Base-by-base conservation (phyloP, 345 rosid species). In the Citrus maxima region DNA sequence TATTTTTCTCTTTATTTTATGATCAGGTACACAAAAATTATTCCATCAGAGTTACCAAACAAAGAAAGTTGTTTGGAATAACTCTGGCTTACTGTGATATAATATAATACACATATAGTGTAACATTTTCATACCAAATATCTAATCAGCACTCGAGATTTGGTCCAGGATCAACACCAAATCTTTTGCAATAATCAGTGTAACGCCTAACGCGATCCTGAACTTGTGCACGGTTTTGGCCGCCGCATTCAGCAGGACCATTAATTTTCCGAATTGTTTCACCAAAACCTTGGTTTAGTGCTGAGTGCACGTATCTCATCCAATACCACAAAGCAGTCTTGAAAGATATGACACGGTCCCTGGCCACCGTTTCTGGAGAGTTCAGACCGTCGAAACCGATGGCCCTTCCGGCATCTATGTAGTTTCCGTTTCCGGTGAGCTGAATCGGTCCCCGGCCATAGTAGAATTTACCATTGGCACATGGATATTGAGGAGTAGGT, bases 301-400 rank as follows among this genome's bases (percentile, higher is more conserved):
- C 89, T 0, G 95, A 83, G 2, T 84, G 92, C 21, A 90, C 93
- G 38, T 10, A 70, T n/a, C 75, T 82, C 85, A 83, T 89, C 97
- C 94, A 93, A 74, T 75, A 93, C 97, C 97, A 91, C 25, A 93
- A 62, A 19, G 91, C 92, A 0, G 95, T 88, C 86, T 85, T 85
- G 85, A 93, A 93, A 1, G 94, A 81, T 7, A 91, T 70, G 10
- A 84, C 81, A 1, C 91, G 88, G 73, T 91, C 90, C 0, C 75
- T 85, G 30, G 88, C 91, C 22, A 93, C 93, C 0, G 81, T 87
- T 75, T 91, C 95, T 1, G 95, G 95, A 3, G 91, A 75, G 59
- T 82, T 85, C 21, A 90, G 76, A 3, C 91, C 92, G 3, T 93
- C 91, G 30, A 93, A 88, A 13, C 86, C 77, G 25, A 78, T 72